Conservation (phyloP, 345 rosid genomes). For the Stellera chamaejasme region DNA sequence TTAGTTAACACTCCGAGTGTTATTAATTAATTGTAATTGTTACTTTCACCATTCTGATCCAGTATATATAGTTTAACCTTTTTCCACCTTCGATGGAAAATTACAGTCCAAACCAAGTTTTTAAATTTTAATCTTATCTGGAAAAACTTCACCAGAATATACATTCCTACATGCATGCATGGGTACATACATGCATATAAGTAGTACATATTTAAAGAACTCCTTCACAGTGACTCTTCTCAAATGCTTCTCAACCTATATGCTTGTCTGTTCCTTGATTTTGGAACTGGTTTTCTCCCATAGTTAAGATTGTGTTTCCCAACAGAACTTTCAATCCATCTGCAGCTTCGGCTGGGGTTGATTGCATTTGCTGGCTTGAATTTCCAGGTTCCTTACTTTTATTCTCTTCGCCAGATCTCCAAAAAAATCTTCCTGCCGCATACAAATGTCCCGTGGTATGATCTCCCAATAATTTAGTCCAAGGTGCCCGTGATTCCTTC, state of each 20-base stretch:
- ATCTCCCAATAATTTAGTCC: background rate
- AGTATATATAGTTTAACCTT: too few relatives aligned
- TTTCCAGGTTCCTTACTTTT: background rate
- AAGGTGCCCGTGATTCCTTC: too few relatives aligned
- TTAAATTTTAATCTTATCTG: too few relatives aligned
- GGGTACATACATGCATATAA: too few relatives aligned
- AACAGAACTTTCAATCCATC: background rate
- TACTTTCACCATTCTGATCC: too few relatives aligned
- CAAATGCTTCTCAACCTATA: slow-evolving; percentile 1
- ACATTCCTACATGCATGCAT: too few relatives aligned
- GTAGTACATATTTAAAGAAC: too few relatives aligned
- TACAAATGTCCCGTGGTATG: background rate
- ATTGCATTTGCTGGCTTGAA: background rate
- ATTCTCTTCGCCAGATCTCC: background rate
- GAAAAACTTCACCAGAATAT: too few relatives aligned
- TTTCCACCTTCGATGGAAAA: too few relatives aligned
- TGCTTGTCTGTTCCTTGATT: background rate
- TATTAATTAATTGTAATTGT: too few relatives aligned
- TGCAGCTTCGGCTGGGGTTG: background rate
- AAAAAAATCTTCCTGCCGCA: background rate
- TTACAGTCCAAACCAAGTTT: too few relatives aligned
- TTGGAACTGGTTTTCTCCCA: slow-evolving; percentile 3
- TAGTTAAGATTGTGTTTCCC: background rate
- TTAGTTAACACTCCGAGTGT: too few relatives aligned
- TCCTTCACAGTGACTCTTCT: background rate